Base-by-base conservation (phyloP, 169 alveolate species). In the Fabrea salina region DNA sequence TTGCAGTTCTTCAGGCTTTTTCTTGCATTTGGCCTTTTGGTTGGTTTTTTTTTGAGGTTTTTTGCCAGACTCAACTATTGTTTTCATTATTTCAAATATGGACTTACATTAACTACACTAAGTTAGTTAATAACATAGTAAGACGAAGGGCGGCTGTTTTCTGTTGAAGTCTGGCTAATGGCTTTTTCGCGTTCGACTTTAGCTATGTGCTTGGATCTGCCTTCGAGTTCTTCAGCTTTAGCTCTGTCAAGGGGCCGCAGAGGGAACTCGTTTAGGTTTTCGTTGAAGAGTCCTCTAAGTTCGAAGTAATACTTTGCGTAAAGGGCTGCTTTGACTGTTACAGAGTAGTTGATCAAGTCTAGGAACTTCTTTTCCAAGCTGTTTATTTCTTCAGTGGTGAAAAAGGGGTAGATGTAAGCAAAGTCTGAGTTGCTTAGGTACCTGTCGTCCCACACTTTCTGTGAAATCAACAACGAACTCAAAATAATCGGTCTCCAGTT, bases 401-500 rank as follows among this genome's bases (percentile, higher is more conserved):
- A 94, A 84, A 94, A 92, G 3, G 97, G 96, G 82, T 92, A 94
- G 59, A 94, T 89, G 72, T 84, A 91, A 11, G 97, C 95, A 80
- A 94, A 92, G 61, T 92, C 96, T 30, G 93, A 90, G 81, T 94
- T 94, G 11, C 91, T 77, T 47, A 92, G 76, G 82, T 85, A 90
- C 79, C 92, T 85, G 68, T 94, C 98, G 82, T 94, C 98, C 96
- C 98, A 94, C 66, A 91, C 96, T 83, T 94, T 94, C 66, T 92
- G 88, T 0, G 96, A 96, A 13, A 94, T 93, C 57, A 94, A 71
- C 3, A 92, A 75, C 1, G 97, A 86, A 71, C 94, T 85, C 40
- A 94, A 82, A 32, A 92, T 84, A 4, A 94, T 66, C 11, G 97
- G 96, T 71, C 96, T 84, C 97, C 98, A 94, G 68, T 92, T 94